Evolutionary conservation across 2,329 filamentous ascomycete genomes (phyloP), one percentile per base, ranked within the genome.

Genomic region (Xylogone sp.): DNA sequence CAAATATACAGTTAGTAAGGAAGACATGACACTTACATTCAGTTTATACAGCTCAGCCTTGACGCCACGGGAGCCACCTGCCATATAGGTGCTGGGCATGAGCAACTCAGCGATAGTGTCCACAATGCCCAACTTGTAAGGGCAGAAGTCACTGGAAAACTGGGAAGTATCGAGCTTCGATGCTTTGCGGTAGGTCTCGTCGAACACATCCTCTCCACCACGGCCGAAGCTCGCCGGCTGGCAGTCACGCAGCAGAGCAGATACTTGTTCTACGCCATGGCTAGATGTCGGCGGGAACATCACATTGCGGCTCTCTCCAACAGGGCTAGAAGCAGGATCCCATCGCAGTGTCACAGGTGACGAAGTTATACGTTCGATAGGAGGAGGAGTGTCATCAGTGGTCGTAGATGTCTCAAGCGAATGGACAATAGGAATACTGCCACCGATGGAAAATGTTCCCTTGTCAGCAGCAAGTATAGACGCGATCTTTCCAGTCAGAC

Each of bases 171-270:
- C 73, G n/a, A 84, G 59, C 59, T 80, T 77, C 1, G 64, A 62
- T 0, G 79, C 81, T 52, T 75, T 77, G 18, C 81, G 72, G 52
- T 82, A 81, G 0, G 63, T 62, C 50, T 77, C 73, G 52, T 84
- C 78, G 2, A 74, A 61, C 0, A 82, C 69, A 51, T 80, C 70
- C 52, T 77, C 29, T 2, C 69, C 67, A 0, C 67, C 67, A 5
- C 58, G 55, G 0, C 78, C 78, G 56, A 81, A 81, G 1, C 71
- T 75, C 0, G 78, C 80, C 0, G 76, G 75, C 42, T 60, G 52
- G 51, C 68, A 71, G 21, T 68, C 65, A 1, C 54, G 42, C 0
- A 71, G 54, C 1, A 75, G 57, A 3, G 57, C 50, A 1, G 56
- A 48, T 1, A 65, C 34, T 10, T 27, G 24, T 27, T 27, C 24